Evolutionary conservation across 2,329 filamentous ascomycete genomes (phyloP), one percentile per base, ranked within the genome.

Genomic region (Fusarium phyllophilum): DNA sequence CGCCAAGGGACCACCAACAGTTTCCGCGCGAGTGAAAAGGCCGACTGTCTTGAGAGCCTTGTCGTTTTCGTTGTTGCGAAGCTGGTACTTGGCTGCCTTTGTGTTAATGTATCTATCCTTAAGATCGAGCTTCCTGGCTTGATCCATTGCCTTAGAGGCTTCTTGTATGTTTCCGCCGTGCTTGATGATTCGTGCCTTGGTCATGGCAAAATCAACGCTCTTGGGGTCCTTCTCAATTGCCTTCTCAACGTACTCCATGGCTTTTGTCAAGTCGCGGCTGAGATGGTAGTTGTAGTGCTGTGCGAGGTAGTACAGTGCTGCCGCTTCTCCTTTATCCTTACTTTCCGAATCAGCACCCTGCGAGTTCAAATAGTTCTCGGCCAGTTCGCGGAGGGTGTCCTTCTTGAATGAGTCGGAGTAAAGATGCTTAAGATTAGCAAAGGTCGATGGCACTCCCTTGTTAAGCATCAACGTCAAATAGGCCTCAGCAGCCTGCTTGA

Each of bases 91-190:
- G 68, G 96, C 95, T 56, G 95, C 93, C 85, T 99, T 99, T 73
- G 95, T 97, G 87, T 99, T 99, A 87, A 98, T 98, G 82, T 98
- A 97, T 49, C 96, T 92, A 81, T 99, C 96, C 84, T 92, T 94
- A 75, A 93, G 90, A 80, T 99, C 97, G 71, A 98, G 87, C 72
- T 90, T 89, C 59, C 96, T 91, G 3, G 96, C 96, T 74, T 92
- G 87, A 77, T 98, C 93, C 94, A 99, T 98, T 46, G 91, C 89
- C 78, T 95, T 92, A 2, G 95, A 90, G 3, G 97, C 96, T 82
- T 93, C 94, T 74, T 89, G 85, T 11, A 92, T 84, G 79, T 98
- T 91, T 31, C 96, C 96, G 57, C 89, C 87, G 82, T 99, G 95
- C 86, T 99, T 99, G 84, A 91, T 92, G 87, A 98, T 96, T 79